phyloP scores from a whole-genome alignment of 768 basidiomycete genomes.

The Boletus pseudopeckii region DNA sequence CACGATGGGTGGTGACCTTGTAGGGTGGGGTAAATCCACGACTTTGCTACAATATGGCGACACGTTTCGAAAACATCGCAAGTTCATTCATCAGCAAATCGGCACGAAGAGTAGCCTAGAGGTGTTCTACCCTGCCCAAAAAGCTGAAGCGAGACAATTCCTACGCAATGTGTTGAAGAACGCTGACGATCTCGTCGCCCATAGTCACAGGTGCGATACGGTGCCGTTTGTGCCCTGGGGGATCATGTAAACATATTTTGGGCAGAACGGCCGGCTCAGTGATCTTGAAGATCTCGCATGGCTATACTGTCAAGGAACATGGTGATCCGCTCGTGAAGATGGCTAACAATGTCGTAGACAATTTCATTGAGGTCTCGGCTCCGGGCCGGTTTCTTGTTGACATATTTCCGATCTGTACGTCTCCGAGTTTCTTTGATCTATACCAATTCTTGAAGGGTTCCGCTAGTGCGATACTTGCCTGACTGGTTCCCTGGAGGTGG shows the following conservation, averaged over 20 bases:
- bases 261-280: conserved; percentile 33
- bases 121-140: conserved; percentile 1
- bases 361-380: conserved; percentile 1
- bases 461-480: conserved; percentile 14
- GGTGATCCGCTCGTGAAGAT: conserved; percentile 34
- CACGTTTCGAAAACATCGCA: conserved; percentile 6
- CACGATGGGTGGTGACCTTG: conserved; percentile 20
- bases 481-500: conserved; percentile 23
- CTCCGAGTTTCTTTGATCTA: not conserved
- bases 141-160: conserved; percentile 2
- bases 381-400: conserved; percentile 16
- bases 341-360: conserved; percentile 22
- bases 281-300: conserved; percentile 36
- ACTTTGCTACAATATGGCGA: conserved; percentile 11
- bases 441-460: not conserved
- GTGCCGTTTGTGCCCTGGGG: not conserved
- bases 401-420: conserved; percentile 5
- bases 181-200: not conserved
- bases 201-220: conserved; percentile 1
- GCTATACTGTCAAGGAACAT: conserved; percentile 29
- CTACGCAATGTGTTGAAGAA: not conserved
- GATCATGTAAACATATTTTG: not conserved
- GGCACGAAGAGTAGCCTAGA: conserved; percentile 2
- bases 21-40: conserved; percentile 3
- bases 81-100: conserved; percentile 2